These are phyloP conservation scores for Porcisia hertigi DNA, from an alignment of 208 protist genomes.

Conservation along the genomic window DNA sequence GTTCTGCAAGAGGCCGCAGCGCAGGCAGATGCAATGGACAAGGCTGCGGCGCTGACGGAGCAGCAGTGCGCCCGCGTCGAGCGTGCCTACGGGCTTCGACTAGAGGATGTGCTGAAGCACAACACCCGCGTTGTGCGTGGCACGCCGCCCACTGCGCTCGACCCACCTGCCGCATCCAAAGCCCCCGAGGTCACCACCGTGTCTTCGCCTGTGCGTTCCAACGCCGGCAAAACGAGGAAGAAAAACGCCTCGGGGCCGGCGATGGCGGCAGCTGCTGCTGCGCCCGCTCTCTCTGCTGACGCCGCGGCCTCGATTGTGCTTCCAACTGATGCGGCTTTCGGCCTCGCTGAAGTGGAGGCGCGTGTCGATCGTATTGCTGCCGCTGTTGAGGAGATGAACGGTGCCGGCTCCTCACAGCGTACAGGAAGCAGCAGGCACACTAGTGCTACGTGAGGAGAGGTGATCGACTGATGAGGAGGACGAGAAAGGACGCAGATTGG, in stretches of 20 bases:
- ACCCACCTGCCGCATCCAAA: neutral
- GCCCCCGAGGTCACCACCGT: neutral
- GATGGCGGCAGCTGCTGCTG: neutral
- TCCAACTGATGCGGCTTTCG: slow-evolving; percentile 43
- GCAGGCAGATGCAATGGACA: slow-evolving; percentile 35
- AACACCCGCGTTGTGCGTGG: slow-evolving; percentile 22
- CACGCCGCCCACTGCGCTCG: neutral
- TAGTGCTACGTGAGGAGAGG: neutral
- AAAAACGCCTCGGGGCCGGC: neutral
- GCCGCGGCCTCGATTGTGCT: slow-evolving; percentile 26
- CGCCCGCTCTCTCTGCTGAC: slow-evolving; percentile 12
- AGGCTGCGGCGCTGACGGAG: slow-evolving; percentile 42
- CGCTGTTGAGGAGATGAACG: slow-evolving; percentile 23
- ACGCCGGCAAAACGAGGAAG: neutral
- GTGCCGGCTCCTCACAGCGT: slow-evolving; percentile 10
- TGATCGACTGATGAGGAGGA: too few relatives aligned
- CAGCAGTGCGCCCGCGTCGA: slow-evolving; percentile 57
- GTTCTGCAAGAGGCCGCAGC: slow-evolving; percentile 21
- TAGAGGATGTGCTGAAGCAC: slow-evolving; percentile 40
- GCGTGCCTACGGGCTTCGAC: slow-evolving; percentile 53
- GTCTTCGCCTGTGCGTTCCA: neutral
- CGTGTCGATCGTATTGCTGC: slow-evolving; percentile 49
- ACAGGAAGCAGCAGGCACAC: neutral
- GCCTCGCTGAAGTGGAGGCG: slow-evolving; percentile 54
- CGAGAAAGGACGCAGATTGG: neutral